Percentiles rank a stretch among this genome's conserved stretches.
phyloP scores from a whole-genome alignment of 2,329 filamentous ascomycete genomes.

The Gaeumannomyces tritici region DNA sequence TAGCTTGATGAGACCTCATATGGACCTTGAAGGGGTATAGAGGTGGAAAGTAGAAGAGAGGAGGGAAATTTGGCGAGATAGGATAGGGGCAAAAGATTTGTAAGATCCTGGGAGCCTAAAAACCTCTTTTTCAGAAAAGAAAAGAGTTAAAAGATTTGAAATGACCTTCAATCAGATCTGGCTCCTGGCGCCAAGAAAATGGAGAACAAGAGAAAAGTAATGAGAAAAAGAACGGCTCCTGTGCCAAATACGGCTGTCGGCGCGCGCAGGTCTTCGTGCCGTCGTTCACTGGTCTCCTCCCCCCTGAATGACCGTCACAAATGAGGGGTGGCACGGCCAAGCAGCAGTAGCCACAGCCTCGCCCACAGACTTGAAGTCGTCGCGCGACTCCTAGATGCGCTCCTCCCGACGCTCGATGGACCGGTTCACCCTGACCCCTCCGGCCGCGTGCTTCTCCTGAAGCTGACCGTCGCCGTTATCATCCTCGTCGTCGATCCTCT shows the following conservation, averaged over 20 bases:
- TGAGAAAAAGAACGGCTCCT: neutral
- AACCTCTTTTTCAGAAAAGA: no score
- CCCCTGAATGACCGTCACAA: neutral
- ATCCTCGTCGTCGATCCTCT: conserved; percentile 10
- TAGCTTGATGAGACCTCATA: no score
- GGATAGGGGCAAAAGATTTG: no score
- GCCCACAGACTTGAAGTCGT: neutral
- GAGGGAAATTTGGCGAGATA: no score
- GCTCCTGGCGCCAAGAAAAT: neutral
- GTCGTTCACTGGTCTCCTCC: neutral
- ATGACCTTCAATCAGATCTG: neutral
- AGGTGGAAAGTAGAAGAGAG: no score
- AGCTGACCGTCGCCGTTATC: conserved; percentile 6
- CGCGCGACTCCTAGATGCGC: neutral
- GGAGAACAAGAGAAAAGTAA: neutral
- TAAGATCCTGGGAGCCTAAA: no score
- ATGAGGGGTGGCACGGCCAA: neutral
- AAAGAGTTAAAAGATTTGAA: neutral
- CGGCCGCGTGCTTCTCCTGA: conserved; percentile 5
- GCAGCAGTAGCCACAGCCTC: neutral
- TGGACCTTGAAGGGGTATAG: no score
- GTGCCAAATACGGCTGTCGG: neutral
- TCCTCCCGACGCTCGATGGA: conserved; percentile 4
- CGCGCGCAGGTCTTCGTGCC: neutral
- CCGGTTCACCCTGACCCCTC: neutral